Evolutionary conservation across 1,139 yeast genomes (phyloP), one percentile per base, ranked within the genome.

Genomic region (Candida dubliniensis): DNA sequence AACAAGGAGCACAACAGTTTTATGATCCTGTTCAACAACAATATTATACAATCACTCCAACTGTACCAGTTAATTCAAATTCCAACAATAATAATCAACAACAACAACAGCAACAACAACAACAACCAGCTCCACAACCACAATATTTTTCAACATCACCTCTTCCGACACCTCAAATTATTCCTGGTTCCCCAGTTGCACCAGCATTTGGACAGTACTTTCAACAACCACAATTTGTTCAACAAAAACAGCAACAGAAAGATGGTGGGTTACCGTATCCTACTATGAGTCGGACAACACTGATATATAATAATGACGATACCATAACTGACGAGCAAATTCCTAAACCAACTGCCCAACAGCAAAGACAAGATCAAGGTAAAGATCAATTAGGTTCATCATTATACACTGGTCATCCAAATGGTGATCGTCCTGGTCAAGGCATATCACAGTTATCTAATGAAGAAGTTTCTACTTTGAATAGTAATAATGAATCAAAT

Each of bases 11-110:
- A 4, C 76, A 71, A 47, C 77, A 71, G 48, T 70, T 69, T 49
- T 73, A 71, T 52, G 77, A 74, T 49, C 77, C 77, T 2, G 70
- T 70, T 11, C 75, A 69, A 55, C 77, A 73, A 53, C 77, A 73
- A 46, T 73, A 67, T 48, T 73, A 63, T 48, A 73, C 74, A 9
- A 61, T 72, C 36, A 65, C 74, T 14, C 76, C 76, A n/a, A 43
- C 51, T 18, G 35, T 51, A 8, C 66, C 51, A 9, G 65, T 60
- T 49, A 71, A 74, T 64, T 73, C 67, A 49, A 71, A 74, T 64
- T 73, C 67, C 46, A 23, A 18, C 24, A 26, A 25, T 1, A 38
- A 26, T 24, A 14, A 29, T 23, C 46, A 33, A 33, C 46, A 31
- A 27, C 46, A 13, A 31, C 48, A 42, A 7, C 56, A 52, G 35